A percentile compares a stretch with the other conserved stretches of the same genome.
Conservation (phyloP, 129 eudicot species). For the Ambrosia artemisiifolia region DNA sequence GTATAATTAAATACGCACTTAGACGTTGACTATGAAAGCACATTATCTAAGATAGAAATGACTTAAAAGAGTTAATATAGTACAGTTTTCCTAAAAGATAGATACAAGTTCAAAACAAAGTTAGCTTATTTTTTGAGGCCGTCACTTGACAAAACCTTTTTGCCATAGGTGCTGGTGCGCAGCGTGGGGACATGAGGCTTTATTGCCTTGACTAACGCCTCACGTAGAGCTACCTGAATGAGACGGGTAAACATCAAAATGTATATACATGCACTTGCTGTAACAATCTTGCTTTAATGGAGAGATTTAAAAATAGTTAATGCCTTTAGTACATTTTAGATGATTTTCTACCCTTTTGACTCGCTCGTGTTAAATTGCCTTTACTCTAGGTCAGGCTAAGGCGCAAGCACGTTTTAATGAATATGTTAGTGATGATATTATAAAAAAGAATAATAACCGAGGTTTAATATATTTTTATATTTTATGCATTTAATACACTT, state of each 20-base stretch:
- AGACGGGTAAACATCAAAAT: slow-evolving; percentile 20
- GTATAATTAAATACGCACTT: not conserved
- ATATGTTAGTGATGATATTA: no score
- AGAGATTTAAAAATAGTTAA: no score
- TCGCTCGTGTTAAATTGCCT: no score
- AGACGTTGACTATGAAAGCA: not conserved
- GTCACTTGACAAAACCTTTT: slow-evolving; percentile 55
- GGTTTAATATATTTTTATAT: not conserved
- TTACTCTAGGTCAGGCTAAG: no score
- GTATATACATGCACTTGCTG: not conserved
- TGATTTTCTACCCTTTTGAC: no score
- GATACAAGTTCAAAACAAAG: not conserved
- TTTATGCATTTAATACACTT: not conserved
- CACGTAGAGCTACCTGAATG: slow-evolving; percentile 48
- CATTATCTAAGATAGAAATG: not conserved
- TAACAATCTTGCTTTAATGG: no score
- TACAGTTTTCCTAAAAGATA: not conserved
- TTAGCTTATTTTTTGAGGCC: slow-evolving; percentile 45
- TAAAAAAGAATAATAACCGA: not conserved
- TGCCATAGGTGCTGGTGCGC: slow-evolving; percentile 57
- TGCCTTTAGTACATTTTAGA: no score
- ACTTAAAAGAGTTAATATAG: not conserved
- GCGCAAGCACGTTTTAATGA: no score
- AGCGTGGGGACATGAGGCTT: slow-evolving; percentile 49
- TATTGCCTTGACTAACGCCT: slow-evolving; percentile 51